Base-by-base conservation (phyloP, 176 grass and related monocot species). In the Bonia amplexicaulis region DNA sequence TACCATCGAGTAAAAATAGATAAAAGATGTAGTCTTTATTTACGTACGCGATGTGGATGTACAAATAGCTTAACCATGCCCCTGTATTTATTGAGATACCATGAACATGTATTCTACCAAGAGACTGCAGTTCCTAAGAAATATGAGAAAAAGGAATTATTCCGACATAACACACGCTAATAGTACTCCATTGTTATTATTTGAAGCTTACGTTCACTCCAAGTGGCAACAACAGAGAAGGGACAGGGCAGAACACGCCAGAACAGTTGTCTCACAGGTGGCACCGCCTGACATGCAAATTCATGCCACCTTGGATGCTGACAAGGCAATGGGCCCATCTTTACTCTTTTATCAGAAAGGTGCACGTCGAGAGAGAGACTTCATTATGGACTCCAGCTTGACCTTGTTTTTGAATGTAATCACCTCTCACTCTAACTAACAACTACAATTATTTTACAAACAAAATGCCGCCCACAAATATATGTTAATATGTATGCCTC, bases 381-480 rank as follows among this genome's bases (percentile, higher is more conserved):
- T 37, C 29, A 42, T 9, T n/a, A 26, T 84, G 44, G 12, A 39
- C n/a, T 29, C 71, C 45, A 76, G 60, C 82, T 58, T 69, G 59
- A 27, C 35, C 67, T 42, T 33, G 82, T 62, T 76, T 66, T 74
- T 66, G 33, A 83, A 15, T 51, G 9, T 41, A 46, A 73, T 83
- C 68, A 62, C 25, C 53, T 17, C 35, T 62, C 23, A 61, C 68
- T 54, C n/a, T 74, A 80, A 66, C 47, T 19, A 77, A 77, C 55
- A 25, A 25, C 15, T 40, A 14, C 25, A 82, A 15, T 85, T 57
- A 66, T 31, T 62, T 76, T 51, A 39, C 57, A 65, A 81, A 48
- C 11, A 69, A 15, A 81, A 45, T 10, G 20, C 46, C 42, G 9
- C 29, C 47, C 69, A 12, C 58, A 48, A 1, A 65, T 63, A 65